A percentile compares a stretch with the other conserved stretches of the same genome.
Evolutionary conservation across 148 eudicot genomes (phyloP).

Genomic region (Diospyros kaki): DNA sequence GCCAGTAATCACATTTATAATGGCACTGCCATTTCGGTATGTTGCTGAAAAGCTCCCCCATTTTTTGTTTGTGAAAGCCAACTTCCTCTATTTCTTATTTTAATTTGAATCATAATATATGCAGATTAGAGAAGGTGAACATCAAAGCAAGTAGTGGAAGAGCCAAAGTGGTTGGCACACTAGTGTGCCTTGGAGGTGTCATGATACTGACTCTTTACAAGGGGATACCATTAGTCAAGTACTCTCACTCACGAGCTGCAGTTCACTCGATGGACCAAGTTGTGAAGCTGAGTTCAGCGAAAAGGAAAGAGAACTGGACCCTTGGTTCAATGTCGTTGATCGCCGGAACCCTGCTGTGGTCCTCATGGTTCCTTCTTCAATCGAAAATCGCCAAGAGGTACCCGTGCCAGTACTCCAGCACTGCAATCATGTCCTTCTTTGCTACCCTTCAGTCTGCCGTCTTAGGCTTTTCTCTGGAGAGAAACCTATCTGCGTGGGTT

Average conservation of each 20-base stretch:
- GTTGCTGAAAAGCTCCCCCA: background rate
- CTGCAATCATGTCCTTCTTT: slow-evolving; percentile 27
- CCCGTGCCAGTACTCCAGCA: slow-evolving; percentile 34
- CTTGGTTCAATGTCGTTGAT: slow-evolving; percentile 21
- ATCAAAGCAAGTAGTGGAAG: slow-evolving; percentile 21
- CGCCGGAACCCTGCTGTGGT: slow-evolving; percentile 27
- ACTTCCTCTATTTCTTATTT: too few species aligned
- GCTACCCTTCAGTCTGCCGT: slow-evolving; percentile 27
- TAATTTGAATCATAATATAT: too few species aligned
- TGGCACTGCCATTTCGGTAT: slow-evolving; percentile 32
- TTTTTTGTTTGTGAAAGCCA: too few species aligned
- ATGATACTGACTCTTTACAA: slow-evolving; percentile 26
- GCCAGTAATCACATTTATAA: slow-evolving; percentile 26
- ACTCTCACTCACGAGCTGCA: slow-evolving; percentile 7
- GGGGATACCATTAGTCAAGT: slow-evolving; percentile 26
- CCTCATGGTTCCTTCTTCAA: slow-evolving; percentile 33
- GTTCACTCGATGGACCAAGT: background rate
- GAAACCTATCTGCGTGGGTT: slow-evolving; percentile 24
- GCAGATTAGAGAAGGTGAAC: slow-evolving; percentile 25
- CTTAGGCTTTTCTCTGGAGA: slow-evolving; percentile 18
- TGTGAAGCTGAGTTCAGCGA: background rate
- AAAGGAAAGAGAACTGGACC: slow-evolving; percentile 18
- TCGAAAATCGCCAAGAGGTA: slow-evolving; percentile 25
- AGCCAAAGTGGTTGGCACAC: slow-evolving; percentile 31
- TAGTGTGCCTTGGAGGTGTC: slow-evolving; percentile 34